phyloP scores from a whole-genome alignment of 495 filamentous ascomycete species.

The Aspergillus ostianus region DNA sequence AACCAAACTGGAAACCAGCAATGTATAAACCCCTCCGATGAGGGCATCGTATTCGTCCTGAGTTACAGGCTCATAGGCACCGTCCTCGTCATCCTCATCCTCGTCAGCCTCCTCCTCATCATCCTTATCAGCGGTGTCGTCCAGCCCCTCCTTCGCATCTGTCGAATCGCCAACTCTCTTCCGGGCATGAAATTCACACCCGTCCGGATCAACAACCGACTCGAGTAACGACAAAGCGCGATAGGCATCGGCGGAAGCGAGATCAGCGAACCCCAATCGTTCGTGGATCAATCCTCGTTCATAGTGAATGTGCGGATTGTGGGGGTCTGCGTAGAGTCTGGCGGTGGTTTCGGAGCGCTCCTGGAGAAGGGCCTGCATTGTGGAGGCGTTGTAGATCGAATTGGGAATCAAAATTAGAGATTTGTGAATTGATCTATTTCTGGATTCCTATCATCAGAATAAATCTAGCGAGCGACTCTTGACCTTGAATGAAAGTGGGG shows the following conservation, averaged over 20 bases:
- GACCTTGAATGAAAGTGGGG: background rate
- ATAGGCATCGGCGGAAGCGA: slow-evolving; percentile 89
- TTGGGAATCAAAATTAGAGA: background rate
- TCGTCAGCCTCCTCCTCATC: slow-evolving; percentile 19
- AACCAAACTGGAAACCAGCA: slow-evolving; percentile 56
- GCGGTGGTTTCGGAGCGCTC: slow-evolving; percentile 26
- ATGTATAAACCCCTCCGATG: slow-evolving; percentile 38
- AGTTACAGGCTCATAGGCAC: slow-evolving; percentile 37
- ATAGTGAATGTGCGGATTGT: slow-evolving; percentile 76
- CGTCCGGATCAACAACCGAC: slow-evolving; percentile 63
- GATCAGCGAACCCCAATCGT: slow-evolving; percentile 79
- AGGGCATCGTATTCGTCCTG: slow-evolving; percentile 40
- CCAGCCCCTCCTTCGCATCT: slow-evolving; percentile 3
- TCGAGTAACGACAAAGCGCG: slow-evolving; percentile 82
- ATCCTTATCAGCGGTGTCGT: slow-evolving; percentile 7
- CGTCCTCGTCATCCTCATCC: slow-evolving; percentile 39
- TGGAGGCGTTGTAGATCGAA: background rate
- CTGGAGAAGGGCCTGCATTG: slow-evolving; percentile 17
- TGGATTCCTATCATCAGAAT: background rate
- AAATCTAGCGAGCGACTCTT: background rate
- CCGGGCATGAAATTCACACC: slow-evolving; percentile 43
- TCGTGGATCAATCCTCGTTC: slow-evolving; percentile 68
- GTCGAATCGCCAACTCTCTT: slow-evolving; percentile 19
- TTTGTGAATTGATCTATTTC: background rate
- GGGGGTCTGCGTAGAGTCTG: slow-evolving; percentile 54